phyloP scores from a whole-genome alignment of 1,139 yeast genomes.

The Hyphopichia burtonii region DNA sequence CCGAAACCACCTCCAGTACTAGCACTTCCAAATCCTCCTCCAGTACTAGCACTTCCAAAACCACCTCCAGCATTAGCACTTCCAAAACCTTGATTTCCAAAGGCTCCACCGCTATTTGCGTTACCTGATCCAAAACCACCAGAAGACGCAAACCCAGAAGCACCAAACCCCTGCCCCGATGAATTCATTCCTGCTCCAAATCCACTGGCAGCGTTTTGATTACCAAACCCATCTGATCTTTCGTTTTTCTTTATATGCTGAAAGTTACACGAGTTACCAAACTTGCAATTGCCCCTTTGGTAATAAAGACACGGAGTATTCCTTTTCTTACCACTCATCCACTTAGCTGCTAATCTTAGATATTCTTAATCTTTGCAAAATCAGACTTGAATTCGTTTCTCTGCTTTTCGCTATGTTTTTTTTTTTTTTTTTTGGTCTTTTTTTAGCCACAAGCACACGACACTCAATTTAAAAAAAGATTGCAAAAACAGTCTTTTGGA shows the following conservation, averaged over 20 bases:
- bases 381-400: background rate
- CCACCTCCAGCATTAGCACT: no score
- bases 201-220: no score
- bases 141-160: constrained; percentile 7
- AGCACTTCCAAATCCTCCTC: no score
- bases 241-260: constrained; percentile 1
- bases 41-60: no score
- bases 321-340: no score
- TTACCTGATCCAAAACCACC: no score
- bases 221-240: no score
- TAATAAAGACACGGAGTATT: no score
- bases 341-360: no score
- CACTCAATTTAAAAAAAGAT: background rate
- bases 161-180: constrained; percentile 9
- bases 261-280: constrained; percentile 22
- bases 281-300: constrained; percentile 19
- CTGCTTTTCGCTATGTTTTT: background rate
- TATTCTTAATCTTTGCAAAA: background rate
- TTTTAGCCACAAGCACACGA: background rate
- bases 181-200: constrained; percentile 10
- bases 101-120: background rate
- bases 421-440: background rate
- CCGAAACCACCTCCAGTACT: no score
- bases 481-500: no score
- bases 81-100: constrained; percentile 3